Conservation (phyloP, 768 basidiomycete genomes). For the Lentinula guzmanii region DNA sequence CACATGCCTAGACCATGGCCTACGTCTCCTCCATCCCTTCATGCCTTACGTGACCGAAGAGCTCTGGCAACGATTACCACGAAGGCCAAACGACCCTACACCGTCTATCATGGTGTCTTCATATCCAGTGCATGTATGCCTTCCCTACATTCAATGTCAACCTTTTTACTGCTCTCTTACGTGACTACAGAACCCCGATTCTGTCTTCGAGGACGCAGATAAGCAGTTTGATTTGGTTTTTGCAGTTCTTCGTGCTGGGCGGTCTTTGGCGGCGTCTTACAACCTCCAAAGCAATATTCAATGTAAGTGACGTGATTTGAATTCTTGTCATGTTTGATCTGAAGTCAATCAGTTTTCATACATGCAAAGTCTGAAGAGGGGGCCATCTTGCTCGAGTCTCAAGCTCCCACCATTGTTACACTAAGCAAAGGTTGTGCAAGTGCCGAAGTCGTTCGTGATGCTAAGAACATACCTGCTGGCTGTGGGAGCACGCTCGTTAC, state of each 20-base stretch:
- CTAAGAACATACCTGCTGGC: constrained; percentile 74
- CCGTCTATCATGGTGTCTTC: constrained; percentile 86
- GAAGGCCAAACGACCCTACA: constrained; percentile 74
- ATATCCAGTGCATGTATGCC: constrained; percentile 75
- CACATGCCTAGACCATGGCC: constrained; percentile 86
- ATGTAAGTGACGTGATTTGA: constrained; percentile 53
- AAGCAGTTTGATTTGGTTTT: constrained; percentile 85
- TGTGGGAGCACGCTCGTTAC: constrained; percentile 83
- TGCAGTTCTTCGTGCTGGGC: constrained; percentile 66
- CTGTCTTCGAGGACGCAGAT: constrained; percentile 68
- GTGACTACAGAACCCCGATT: constrained; percentile 45
- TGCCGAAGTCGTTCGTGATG: constrained; percentile 57
- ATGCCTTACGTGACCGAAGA: constrained; percentile 99
- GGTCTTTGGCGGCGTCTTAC: constrained; percentile 86
- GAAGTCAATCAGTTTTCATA: constrained; percentile 59
- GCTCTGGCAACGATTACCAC: constrained; percentile 93
- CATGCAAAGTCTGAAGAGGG: constrained; percentile 61
- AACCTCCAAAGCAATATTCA: constrained; percentile 83
- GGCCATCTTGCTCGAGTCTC: constrained; percentile 61
- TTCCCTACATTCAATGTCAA: background rate
- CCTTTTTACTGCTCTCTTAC: background rate
- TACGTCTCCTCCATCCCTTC: constrained; percentile 91
- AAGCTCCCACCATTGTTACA: constrained; percentile 68
- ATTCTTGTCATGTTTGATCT: background rate
- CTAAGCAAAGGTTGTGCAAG: constrained; percentile 87